Evolutionary conservation across 768 basidiomycete genomes (phyloP), one percentile per base, ranked within the genome.

Genomic region (Russula earlei): DNA sequence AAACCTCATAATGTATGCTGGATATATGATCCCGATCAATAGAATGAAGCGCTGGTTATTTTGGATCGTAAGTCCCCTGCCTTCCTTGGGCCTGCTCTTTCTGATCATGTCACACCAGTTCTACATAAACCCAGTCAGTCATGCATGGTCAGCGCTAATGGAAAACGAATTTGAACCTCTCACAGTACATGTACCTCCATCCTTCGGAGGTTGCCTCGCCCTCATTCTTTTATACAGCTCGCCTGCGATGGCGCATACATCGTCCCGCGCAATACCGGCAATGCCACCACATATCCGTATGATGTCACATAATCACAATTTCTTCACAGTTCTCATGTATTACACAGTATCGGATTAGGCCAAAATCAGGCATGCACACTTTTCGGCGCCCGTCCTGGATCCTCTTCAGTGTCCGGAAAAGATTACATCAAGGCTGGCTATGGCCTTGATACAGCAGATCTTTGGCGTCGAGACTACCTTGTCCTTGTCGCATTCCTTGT

Each of bases 111-210:
- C 6, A n/a, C 25, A 40, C 75, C 79, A 82, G 83, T 88, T 77
- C 72, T 92, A 92, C 69, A 67, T 91, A 59, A 85, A 93, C 66
- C 92, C 92, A 0, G 8, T 62, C 3, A 36, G 24, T 25, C 61
- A 61, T 44, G 83, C 80, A 0, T 92, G 87, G 78, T 80, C 85
- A 58, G 83, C 80, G 2, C 73, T 78, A 41, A 86, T 94, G 83
- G 82, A 86, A 69, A 94, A 93, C 66, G 92, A 95, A 67, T 92
- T 94, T 69, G 78, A 75, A 74, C 78, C 79, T 11, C 79, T 83
- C 48, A 43, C 49, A 15, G 61, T 62, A 60, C 11, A 59, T 49
- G 9, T 41, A 12, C 29, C 8, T 20, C 33, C n/a, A 17, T 19
- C 17, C 36, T 71, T 52, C 15, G 36, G 37, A 14, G 17, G 27